Evolutionary conservation across 2,329 filamentous ascomycete species (phyloP), one percentile per base, ranked within the genome.

Genomic region (Talaromyces sp.): DNA sequence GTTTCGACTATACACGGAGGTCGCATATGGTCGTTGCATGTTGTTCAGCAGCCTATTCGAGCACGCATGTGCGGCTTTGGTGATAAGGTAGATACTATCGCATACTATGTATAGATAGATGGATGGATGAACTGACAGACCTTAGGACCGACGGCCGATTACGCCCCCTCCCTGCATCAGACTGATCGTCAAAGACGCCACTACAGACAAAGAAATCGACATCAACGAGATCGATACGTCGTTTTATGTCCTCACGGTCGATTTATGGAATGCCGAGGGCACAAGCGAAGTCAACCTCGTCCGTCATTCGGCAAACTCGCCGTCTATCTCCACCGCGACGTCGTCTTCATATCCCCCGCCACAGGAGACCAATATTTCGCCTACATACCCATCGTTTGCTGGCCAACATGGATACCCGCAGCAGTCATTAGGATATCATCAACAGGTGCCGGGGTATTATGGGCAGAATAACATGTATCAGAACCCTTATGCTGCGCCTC

Each of bases 11-110:
- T 73, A 40, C 75, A 72, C 52, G 73, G 77, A 25, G 75, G 75
- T 45, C 73, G 75, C 31, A 73, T 73, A 43, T 79, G 74, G 73
- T 88, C 86, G 61, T 81, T 96, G 53, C 80, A 87, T 64, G 90
- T 97, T 60, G 86, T 89, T 64, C 94, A 99, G 77, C 91, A 97
- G 73, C 94, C 94, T 53, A 82, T 90, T 67, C 86, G 94, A 67
- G 94, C 94, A 64, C 89, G 94, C 61, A 97, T 97, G 94, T 99
- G 94, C 77, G 94, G 94, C 7, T 99, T 97, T 77, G 94, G 94
- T 62, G 94, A 99, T 78, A 99, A 97, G 83, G 90, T 52, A 17
- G 31, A 17, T 94, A 76, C 58, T 77, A 43, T 11, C 31, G 3
- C 39, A 10, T 35, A 13, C n/a, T 36, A 28, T 3, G 25, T 28